A percentile compares a stretch with the other conserved stretches of the same genome.
phyloP scores from a whole-genome alignment of 495 filamentous ascomycete species.

The Penicillium waksmanii region DNA sequence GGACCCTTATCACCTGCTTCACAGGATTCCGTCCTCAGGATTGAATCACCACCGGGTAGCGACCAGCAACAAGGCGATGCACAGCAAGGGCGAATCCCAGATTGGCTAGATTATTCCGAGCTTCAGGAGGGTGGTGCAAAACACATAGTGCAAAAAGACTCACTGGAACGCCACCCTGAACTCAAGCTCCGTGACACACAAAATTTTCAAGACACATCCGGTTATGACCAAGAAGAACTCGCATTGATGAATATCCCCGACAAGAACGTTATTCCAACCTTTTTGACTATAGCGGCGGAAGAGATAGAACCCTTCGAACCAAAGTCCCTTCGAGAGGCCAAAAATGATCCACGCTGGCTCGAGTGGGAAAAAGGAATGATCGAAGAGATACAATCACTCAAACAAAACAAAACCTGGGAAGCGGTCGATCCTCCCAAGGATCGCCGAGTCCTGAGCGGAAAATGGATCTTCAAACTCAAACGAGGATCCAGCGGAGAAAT shows the following conservation, averaged over 20 bases:
- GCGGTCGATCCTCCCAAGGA: constrained; percentile 28
- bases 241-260: constrained; percentile 21
- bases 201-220: not conserved
- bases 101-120: too few relatives aligned
- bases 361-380: constrained; percentile 24
- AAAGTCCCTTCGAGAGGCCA: constrained; percentile 14
- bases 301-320: constrained; percentile 24
- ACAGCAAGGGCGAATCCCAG: constrained; percentile 12
- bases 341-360: constrained; percentile 17
- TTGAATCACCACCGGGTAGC: constrained; percentile 12
- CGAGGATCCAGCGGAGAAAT: constrained; percentile 30
- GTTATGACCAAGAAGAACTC: constrained; percentile 17
- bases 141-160: constrained; percentile 11
- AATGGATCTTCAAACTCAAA: constrained; percentile 41
- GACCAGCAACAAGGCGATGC: constrained; percentile 18
- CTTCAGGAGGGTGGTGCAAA: too few relatives aligned
- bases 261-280: constrained; percentile 16
- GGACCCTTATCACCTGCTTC: constrained; percentile 16
- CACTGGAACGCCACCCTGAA: constrained; percentile 23
- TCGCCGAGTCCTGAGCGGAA: constrained; percentile 28
- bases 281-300: constrained; percentile 17
- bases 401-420: constrained; percentile 34
- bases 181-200: constrained; percentile 10
- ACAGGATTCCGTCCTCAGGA: constrained; percentile 8
- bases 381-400: constrained; percentile 29